These are phyloP conservation scores for Acanthamoeba triangularis DNA, from an alignment of 208 protist genomes.

Conservation along the genomic window DNA sequence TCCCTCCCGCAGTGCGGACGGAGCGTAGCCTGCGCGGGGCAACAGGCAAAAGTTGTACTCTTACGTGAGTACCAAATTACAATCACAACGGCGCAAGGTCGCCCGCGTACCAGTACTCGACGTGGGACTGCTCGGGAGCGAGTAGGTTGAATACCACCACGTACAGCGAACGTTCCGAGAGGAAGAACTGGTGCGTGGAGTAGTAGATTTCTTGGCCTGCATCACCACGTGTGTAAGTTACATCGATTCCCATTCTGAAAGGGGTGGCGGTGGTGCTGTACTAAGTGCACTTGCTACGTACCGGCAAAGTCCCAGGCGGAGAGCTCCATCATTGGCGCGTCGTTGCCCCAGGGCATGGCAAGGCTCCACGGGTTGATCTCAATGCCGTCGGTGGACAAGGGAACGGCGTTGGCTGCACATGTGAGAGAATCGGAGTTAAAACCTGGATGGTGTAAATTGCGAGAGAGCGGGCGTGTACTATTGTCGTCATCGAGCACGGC, in stretches of 20 bases:
- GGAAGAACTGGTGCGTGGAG: conserved; percentile 66
- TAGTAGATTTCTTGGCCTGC: conserved; percentile 70
- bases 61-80: too few relatives aligned
- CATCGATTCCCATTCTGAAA: too few relatives aligned
- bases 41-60: too few relatives aligned
- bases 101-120: conserved; percentile 43
- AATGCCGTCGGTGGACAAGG: conserved; percentile 67
- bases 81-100: too few relatives aligned
- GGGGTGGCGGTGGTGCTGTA: too few relatives aligned
- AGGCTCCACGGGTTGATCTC: conserved; percentile 61
- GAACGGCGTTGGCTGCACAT: too few relatives aligned
- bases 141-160: conserved; percentile 52
- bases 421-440: too few relatives aligned
- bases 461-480: too few relatives aligned
- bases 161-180: conserved; percentile 56
- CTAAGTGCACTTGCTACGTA: background rate
- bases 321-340: background rate
- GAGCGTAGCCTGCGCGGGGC: conserved; percentile 29
- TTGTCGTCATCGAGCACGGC: too few relatives aligned
- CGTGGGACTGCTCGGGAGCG: conserved; percentile 12
- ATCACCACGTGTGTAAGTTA: too few relatives aligned
- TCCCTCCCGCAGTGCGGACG: background rate
- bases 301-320: conserved; percentile 72
- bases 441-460: too few relatives aligned
- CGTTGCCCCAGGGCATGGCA: background rate